Evolutionary conservation across 768 basidiomycete species (phyloP).

Genomic region (Amanita fuliginea): DNA sequence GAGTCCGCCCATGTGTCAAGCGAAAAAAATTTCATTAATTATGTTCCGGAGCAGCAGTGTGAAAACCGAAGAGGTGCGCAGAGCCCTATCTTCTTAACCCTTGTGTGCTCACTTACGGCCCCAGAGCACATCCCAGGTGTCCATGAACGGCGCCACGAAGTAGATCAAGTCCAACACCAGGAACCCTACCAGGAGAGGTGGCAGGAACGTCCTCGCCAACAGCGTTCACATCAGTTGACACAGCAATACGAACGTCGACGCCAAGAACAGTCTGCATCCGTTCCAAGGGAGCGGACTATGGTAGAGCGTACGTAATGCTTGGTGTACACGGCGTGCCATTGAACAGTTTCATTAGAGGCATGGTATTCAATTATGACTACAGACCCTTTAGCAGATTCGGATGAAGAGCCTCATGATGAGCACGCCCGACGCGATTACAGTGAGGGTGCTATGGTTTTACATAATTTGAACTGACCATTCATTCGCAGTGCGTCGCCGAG

Average conservation of each 20-base stretch:
- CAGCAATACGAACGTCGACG: constrained; percentile 3
- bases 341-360: constrained; percentile 38
- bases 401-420: constrained; percentile 59
- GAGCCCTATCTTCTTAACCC: not conserved
- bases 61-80: not conserved
- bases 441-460: constrained; percentile 19
- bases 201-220: not conserved
- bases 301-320: constrained; percentile 28
- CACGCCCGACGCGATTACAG: constrained; percentile 56
- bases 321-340: constrained; percentile 5
- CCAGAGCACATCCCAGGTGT: not conserved
- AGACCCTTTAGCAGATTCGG: constrained; percentile 64
- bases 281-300: constrained; percentile 28
- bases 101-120: not conserved
- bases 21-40: constrained; percentile 3
- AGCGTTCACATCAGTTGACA: constrained; percentile 8
- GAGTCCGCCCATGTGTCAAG: not conserved
- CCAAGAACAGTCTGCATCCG: constrained; percentile 4
- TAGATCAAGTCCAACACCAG: not conserved
- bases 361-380: constrained; percentile 55
- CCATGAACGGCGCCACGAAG: not conserved
- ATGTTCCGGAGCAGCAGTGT: not conserved
- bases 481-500: not conserved
- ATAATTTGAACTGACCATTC: not conserved
- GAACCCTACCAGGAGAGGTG: not conserved